These are phyloP conservation scores for Aspergillus steynii DNA, from an alignment of 495 filamentous ascomycete species.

Conservation along the genomic window DNA sequence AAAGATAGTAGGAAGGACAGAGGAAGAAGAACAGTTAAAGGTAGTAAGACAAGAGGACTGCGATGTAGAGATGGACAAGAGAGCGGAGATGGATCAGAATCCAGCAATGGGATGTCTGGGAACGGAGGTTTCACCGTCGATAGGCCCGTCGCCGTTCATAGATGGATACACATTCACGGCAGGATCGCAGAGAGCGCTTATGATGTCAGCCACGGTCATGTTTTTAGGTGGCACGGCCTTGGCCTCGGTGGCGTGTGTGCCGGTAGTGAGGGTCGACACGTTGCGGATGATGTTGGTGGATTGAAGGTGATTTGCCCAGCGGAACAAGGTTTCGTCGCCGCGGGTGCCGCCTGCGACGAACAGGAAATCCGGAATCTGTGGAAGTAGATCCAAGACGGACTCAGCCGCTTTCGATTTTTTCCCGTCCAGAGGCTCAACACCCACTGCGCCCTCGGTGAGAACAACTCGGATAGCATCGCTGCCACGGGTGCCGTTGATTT, in stretches of 20 bases:
- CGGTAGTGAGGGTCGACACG: constrained; percentile 73
- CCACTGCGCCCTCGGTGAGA: constrained; percentile 65
- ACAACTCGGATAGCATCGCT: constrained; percentile 75
- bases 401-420: constrained; percentile 73
- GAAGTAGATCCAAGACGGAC: constrained; percentile 49
- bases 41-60: no score
- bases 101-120: neutral
- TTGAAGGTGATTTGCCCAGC: constrained; percentile 76
- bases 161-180: neutral
- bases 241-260: constrained; percentile 43
- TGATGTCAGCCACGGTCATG: constrained; percentile 11
- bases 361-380: constrained; percentile 64
- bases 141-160: neutral
- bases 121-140: neutral
- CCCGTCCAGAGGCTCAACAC: constrained; percentile 74
- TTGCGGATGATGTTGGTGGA: constrained; percentile 48
- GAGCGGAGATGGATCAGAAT: neutral
- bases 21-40: neutral
- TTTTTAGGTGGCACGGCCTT: constrained; percentile 25
- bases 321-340: constrained; percentile 81
- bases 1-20: no score
- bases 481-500: constrained; percentile 83
- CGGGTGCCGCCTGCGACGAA: constrained; percentile 79
- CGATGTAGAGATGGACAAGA: neutral
- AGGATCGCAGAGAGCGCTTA: constrained; percentile 10